Base-by-base conservation (phyloP, 2,329 filamentous ascomycete genomes). In the Purpureocillium takamizusanense region DNA sequence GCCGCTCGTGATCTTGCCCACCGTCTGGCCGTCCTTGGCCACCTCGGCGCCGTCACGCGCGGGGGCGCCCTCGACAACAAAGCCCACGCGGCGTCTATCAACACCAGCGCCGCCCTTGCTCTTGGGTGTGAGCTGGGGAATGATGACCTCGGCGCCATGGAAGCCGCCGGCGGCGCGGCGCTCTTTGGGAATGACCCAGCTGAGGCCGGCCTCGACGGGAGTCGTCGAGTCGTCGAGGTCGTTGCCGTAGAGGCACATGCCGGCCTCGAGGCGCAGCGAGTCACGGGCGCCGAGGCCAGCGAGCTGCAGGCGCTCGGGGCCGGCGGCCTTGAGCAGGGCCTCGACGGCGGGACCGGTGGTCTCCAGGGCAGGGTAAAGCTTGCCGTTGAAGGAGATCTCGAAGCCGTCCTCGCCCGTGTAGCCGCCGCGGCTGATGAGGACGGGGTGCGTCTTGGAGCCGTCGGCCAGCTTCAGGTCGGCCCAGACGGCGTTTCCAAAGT, bases 161-260 rank as follows among this genome's bases (percentile, higher is more conserved):
- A 95, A 98, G n/a, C 78, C 78, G 11, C 81, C 81, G 4, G 65
- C 55, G 30, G 63, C 64, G 16, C 74, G 81, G 14, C 90, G 78
- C 40, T 82, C 77, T 56, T 87, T 88, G 46, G 84, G 81, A 43
- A 98, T 81, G 54, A 95, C 76, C 90, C 92, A 98, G 47, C 60
- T 56, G 25, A 79, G 67, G 12, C 61, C 67, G 25, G 63, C 75
- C 61, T 78, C 75, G 46, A 73, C 71, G 13, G 74, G 74, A 13
- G 74, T 78, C 14, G 71, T 78, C n/a, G 62, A 60, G 56, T 95
- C 90, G 58, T 94, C 81, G 29, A 98, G 76, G 60, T 98, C 92
- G 65, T 97, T 87, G n/a, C 92, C 92, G 65, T 98, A 98, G n/a
- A 98, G 74, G 62, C 92, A 98, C 90, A 98, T 94, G 44, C 92